These are phyloP conservation scores for Rubia yunnanensis DNA, from an alignment of 257 asterid species.

Conservation along the genomic window DNA sequence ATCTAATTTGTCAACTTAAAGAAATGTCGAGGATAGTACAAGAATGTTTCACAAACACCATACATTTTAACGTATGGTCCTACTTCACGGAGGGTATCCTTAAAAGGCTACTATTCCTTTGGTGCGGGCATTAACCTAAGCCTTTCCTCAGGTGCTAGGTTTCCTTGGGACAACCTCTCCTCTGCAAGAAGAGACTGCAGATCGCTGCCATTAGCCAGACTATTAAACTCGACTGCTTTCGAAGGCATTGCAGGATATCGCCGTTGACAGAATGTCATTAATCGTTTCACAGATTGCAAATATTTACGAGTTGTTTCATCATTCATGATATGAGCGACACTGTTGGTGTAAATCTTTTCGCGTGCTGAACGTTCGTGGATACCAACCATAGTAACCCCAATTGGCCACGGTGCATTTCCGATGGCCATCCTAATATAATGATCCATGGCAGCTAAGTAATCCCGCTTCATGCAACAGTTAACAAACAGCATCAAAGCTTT, in stretches of 20 bases:
- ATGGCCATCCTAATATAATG: conserved; percentile 85
- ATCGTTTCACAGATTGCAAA: conserved; percentile 71
- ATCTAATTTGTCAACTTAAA: too few relatives aligned
- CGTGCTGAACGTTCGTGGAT: conserved; percentile 99
- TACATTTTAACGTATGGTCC: too few relatives aligned
- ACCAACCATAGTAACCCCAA: conserved; percentile 99
- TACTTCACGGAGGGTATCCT: too few relatives aligned
- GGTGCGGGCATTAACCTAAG: conserved; percentile 64
- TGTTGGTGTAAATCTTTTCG: conserved; percentile 92
- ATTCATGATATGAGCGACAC: conserved; percentile 99
- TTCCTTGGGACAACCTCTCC: conserved; percentile 41
- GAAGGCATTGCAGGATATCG: conserved; percentile 91
- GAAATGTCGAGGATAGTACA: too few relatives aligned
- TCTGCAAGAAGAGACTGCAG: conserved; percentile 80
- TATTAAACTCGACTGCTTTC: conserved; percentile 94
- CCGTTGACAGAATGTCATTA: conserved; percentile 93
- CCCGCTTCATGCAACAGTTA: conserved; percentile 69
- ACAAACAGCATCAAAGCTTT: conserved; percentile 73
- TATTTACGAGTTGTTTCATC: conserved; percentile 97
- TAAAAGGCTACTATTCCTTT: conserved; percentile 29
- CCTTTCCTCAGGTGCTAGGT: conserved; percentile 42
- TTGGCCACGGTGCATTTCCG: conserved; percentile 99
- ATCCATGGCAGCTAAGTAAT: conserved; percentile 95
- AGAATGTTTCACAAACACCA: too few relatives aligned
- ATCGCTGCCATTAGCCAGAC: conserved; percentile 96